A percentile compares a stretch with the other conserved stretches of the same genome.
These are phyloP conservation scores for Grifola frondosa DNA, from an alignment of 1,284 basidiomycete genomes.

Conservation along the genomic window DNA sequence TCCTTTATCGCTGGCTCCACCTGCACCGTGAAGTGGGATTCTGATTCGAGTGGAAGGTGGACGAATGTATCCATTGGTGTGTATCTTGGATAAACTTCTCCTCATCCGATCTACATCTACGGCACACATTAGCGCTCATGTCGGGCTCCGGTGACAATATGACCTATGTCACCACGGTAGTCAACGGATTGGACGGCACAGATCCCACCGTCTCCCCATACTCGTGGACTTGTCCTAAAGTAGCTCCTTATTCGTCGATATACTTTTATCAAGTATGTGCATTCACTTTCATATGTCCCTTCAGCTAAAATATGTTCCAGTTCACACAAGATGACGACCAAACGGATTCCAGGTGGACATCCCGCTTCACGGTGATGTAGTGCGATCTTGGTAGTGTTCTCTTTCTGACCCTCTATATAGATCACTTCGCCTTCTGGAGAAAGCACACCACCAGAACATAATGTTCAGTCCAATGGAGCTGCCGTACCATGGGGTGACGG, in stretches of 20 bases:
- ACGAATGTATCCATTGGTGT: constrained; percentile 39
- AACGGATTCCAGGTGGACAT: constrained; percentile 35
- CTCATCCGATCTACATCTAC: neutral
- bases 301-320: constrained; percentile 18
- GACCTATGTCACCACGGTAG: constrained; percentile 33
- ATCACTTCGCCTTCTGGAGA: constrained; percentile 32
- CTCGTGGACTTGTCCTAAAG: constrained; percentile 40
- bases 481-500: constrained; percentile 34
- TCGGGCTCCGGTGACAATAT: constrained; percentile 40
- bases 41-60: constrained; percentile 34
- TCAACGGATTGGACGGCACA: constrained; percentile 35
- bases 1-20: constrained; percentile 33
- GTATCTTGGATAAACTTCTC: constrained; percentile 4
- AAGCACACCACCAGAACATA: constrained; percentile 27
- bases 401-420: constrained; percentile 12
- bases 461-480: constrained; percentile 36
- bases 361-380: constrained; percentile 37
- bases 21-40: constrained; percentile 33
- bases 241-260: constrained; percentile 37
- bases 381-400: neutral
- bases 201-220: constrained; percentile 32
- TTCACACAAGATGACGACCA: constrained; percentile 34
- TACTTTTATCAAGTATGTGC: constrained; percentile 41
- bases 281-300: neutral
- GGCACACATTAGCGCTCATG: constrained; percentile 34